Evolutionary conservation across 2,329 filamentous ascomycete species (phyloP).

Genomic region (Penicillium griseofulvum): DNA sequence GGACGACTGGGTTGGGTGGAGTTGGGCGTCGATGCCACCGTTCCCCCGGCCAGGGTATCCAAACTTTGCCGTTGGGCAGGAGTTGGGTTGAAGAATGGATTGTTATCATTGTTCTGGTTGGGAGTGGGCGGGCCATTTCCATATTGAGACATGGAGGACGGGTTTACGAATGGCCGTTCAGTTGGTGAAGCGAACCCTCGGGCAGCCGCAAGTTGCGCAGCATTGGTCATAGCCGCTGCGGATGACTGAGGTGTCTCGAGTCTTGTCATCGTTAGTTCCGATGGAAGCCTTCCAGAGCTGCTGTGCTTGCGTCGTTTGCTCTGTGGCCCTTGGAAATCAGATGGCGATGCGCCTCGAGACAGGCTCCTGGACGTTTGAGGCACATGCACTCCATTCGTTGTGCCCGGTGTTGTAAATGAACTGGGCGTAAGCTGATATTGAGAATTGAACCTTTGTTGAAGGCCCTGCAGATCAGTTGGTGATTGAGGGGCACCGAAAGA

Average conservation of each 20-base stretch:
- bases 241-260: conserved; percentile 59
- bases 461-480: conserved; percentile 59
- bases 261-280: conserved; percentile 75
- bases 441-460: conserved; percentile 53
- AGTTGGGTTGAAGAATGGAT: conserved; percentile 55
- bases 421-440: conserved; percentile 41
- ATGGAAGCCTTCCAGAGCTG: conserved; percentile 66
- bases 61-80: conserved; percentile 60
- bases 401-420: conserved; percentile 40
- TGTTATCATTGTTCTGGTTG: conserved; percentile 59
- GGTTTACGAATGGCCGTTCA: conserved; percentile 49
- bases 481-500: conserved; percentile 33
- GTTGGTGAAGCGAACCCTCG: conserved; percentile 37
- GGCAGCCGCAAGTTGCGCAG: conserved; percentile 43
- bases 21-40: conserved; percentile 68
- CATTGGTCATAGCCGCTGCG: conserved; percentile 41
- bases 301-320: conserved; percentile 83
- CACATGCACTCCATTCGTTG: conserved; percentile 40
- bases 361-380: conserved; percentile 60
- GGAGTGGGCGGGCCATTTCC: conserved; percentile 64
- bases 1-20: conserved; percentile 74
- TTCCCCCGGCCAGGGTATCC: conserved; percentile 63
- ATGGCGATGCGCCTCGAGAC: conserved; percentile 73
- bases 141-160: conserved; percentile 49
- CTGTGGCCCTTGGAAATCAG: conserved; percentile 60